Evolutionary conservation across 73 alveolate species (phyloP), one percentile per base, ranked within the genome.

Genomic region (Stentor roeselii): DNA sequence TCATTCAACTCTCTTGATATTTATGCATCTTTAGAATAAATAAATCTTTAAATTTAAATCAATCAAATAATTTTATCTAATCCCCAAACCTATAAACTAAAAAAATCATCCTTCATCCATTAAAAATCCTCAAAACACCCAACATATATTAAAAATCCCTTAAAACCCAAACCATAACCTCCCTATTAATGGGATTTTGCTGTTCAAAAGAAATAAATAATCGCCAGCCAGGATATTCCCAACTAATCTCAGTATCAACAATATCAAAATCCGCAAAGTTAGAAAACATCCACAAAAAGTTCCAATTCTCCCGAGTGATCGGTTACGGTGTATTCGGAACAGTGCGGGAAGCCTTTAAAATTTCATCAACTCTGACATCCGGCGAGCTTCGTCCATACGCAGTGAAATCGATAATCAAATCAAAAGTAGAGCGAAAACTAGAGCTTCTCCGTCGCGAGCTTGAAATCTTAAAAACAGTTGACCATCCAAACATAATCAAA

Each of bases 291-390:
- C 67, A 50, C 6, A 50, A 50, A 50, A 67, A 67, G 34, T 67
- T 21, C 34, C 42, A 67, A 34, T 67, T 67, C 34, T 21, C 37
- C 41, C 21, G 37, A 40, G 80, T 67, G 15, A 21, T 67, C n/a
- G 80, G 80, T 0, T 67, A 67, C 2, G 80, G 80, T 1, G 41
- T 21, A 67, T 67, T 67, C 34, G 80, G 80, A 27, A 67, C 80
- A 27, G 80, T 67, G 0, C 21, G 80, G 34, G 80, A 67, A 67
- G 80, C 80, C 37, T 21, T 21, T 27, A 67, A 67, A 67, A 1
- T 67, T n/a, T 15, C 42, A 14, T 21, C 15, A 27, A 0, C 0
- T 67, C 37, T 21, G 1, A 34, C 2, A 21, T n/a, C n/a, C 34
- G 6, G 6, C 6, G 30, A 6, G 21, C 67, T 21, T 11, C 21